Percentiles rank a stretch among this genome's conserved stretches.
These are phyloP conservation scores for Chlorella sp. DNA, from an alignment of 139 green algal species.

Conservation along the genomic window DNA sequence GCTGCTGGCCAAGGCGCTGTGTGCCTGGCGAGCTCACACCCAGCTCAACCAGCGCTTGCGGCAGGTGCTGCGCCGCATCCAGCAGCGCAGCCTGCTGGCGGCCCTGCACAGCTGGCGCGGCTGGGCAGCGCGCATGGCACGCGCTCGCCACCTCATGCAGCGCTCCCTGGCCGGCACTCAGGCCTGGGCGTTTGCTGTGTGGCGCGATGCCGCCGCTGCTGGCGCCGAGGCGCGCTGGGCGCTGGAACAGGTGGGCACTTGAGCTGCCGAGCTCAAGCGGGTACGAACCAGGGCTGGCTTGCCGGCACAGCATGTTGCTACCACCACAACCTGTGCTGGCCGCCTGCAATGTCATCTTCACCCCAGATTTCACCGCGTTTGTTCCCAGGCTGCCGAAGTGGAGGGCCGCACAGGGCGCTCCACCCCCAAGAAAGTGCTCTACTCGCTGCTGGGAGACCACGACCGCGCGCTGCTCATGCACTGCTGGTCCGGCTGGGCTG, in stretches of 20 bases:
- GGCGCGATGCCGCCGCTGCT: conserved; percentile 6
- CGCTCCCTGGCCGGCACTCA: conserved; percentile 11
- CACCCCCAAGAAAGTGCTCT: conserved; percentile 2
- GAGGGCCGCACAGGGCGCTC: background rate
- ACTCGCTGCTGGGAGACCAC: background rate
- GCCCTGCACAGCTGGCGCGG: conserved; percentile 30
- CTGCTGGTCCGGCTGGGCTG: background rate
- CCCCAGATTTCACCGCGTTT: too few relatives aligned
- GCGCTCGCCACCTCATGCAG: conserved; percentile 16
- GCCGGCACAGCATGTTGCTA: too few relatives aligned
- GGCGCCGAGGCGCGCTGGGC: background rate
- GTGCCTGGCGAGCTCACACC: background rate
- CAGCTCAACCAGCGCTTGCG: background rate
- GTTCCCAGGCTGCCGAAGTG: background rate
- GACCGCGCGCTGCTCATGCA: background rate
- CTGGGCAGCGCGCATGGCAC: background rate
- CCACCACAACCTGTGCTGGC: too few relatives aligned
- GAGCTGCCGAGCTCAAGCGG: too few relatives aligned
- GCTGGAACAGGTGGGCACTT: conserved; percentile 16
- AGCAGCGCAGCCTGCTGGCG: conserved; percentile 3
- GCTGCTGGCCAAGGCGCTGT: conserved; percentile 7
- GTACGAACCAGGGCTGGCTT: too few relatives aligned
- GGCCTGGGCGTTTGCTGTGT: conserved; percentile 22
- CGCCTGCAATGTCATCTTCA: too few relatives aligned
- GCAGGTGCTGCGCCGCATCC: conserved; percentile 19